phyloP scores from a whole-genome alignment of 495 filamentous ascomycete genomes.

The Aspergillus bridgeri region DNA sequence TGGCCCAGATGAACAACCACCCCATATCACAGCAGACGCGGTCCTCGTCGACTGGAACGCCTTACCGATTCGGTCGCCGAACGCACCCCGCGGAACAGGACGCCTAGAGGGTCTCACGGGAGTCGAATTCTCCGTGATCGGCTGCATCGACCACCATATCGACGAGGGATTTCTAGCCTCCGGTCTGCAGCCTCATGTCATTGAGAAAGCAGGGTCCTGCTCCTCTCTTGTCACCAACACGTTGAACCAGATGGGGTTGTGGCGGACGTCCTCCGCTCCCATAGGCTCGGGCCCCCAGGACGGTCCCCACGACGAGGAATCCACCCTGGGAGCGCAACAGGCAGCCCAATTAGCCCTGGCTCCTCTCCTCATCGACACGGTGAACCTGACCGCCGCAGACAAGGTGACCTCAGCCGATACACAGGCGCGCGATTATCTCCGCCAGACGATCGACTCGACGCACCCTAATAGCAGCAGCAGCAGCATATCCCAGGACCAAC shows the following conservation, averaged over 20 bases:
- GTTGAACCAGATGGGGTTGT: slow-evolving; percentile 46
- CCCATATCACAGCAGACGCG: slow-evolving; percentile 26
- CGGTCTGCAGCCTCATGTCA: slow-evolving; percentile 49
- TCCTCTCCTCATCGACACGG: slow-evolving; percentile 81
- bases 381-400: slow-evolving; percentile 61
- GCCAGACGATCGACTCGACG: slow-evolving; percentile 31
- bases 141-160: slow-evolving; percentile 90
- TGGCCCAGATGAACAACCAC: slow-evolving; percentile 11
- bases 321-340: slow-evolving; percentile 42
- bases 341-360: slow-evolving; percentile 74
- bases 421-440: slow-evolving; percentile 61
- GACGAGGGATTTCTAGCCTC: slow-evolving; percentile 66
- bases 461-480: slow-evolving; percentile 42
- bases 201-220: slow-evolving; percentile 75
- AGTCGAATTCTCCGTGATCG: slow-evolving; percentile 53
- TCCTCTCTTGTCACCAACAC: slow-evolving; percentile 69
- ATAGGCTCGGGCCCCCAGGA: slow-evolving; percentile 10
- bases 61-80: slow-evolving; percentile 52
- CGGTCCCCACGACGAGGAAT: no score
- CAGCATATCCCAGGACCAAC: slow-evolving; percentile 32
- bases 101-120: slow-evolving; percentile 28
- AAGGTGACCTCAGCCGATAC: slow-evolving; percentile 74
- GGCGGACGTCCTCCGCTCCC: slow-evolving; percentile 37
- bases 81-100: slow-evolving; percentile 23
- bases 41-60: slow-evolving; percentile 90